A percentile compares a stretch with the other conserved stretches of the same genome.
Evolutionary conservation across 139 green algal genomes (phyloP).

Genomic region (Eudorina sp.): DNA sequence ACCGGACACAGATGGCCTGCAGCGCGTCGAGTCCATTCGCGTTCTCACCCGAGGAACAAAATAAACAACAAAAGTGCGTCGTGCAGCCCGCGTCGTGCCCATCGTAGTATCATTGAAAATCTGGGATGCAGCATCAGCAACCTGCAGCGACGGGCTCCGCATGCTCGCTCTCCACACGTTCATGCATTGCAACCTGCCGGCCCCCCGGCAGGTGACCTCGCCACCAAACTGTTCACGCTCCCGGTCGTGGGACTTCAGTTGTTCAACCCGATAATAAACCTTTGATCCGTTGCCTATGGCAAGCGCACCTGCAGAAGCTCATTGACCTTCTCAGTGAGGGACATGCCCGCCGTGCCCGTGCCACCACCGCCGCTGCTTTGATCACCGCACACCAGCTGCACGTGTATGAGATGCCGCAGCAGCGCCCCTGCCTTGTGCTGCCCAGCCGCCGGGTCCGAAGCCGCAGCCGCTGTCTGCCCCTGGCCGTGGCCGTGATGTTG

Average conservation of each 20-base stretch:
- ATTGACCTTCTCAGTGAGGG: constrained; percentile 31
- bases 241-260: no score
- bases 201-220: constrained; percentile 75
- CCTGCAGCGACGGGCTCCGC: no score
- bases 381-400: constrained; percentile 67
- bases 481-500: background rate
- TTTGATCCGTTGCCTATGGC: no score
- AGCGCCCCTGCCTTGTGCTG: constrained; percentile 60
- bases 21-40: no score
- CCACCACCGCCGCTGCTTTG: background rate
- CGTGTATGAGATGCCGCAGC: constrained; percentile 80
- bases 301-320: constrained; percentile 65
- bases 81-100: no score
- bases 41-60: no score
- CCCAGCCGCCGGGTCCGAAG: background rate
- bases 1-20: constrained; percentile 81
- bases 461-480: background rate
- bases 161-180: no score
- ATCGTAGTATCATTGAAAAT: no score
- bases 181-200: no score
- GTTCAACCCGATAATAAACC: no score
- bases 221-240: background rate
- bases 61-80: no score
- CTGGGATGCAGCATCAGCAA: no score
- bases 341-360: background rate